A percentile compares a stretch with the other conserved stretches of the same genome.
Conservation (phyloP, 805 yeast genomes). For the Sporopachydermia quercuum region DNA sequence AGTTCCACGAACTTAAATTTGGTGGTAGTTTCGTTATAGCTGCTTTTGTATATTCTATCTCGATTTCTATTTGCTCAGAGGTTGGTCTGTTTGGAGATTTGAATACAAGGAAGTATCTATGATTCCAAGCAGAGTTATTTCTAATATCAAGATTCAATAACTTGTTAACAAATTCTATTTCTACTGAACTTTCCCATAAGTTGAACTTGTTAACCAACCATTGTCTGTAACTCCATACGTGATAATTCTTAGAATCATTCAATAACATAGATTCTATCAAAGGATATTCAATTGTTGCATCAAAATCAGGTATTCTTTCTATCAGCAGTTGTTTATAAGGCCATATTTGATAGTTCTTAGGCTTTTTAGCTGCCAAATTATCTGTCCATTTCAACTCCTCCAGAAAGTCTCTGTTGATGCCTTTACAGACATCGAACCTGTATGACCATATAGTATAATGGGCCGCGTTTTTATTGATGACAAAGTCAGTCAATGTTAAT, state of each 20-base stretch:
- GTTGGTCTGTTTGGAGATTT: conserved; percentile 8
- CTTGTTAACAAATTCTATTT: conserved; percentile 33
- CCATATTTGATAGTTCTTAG: conserved; percentile 97
- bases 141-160: conserved; percentile 49
- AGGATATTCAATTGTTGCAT: conserved; percentile 22
- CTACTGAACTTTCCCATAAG: conserved; percentile 29
- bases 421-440: conserved; percentile 17
- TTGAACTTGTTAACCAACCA: conserved; percentile 58
- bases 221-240: conserved; percentile 86
- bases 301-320: conserved; percentile 17
- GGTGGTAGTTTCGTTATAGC: conserved; percentile 53
- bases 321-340: conserved; percentile 67
- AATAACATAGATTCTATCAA: conserved; percentile 52
- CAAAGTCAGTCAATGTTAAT: conserved; percentile 43
- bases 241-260: conserved; percentile 82
- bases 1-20: conserved; percentile 80
- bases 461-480: conserved; percentile 63
- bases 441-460: conserved; percentile 81
- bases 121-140: conserved; percentile 92
- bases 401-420: conserved; percentile 19
- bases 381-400: conserved; percentile 73
- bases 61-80: conserved; percentile 22
- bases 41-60: conserved; percentile 34
- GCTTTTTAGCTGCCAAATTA: conserved; percentile 52
- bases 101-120: conserved; percentile 47